These are phyloP conservation scores for Nicotiana paniculata DNA, from an alignment of 257 asterid species.

Conservation along the genomic window DNA sequence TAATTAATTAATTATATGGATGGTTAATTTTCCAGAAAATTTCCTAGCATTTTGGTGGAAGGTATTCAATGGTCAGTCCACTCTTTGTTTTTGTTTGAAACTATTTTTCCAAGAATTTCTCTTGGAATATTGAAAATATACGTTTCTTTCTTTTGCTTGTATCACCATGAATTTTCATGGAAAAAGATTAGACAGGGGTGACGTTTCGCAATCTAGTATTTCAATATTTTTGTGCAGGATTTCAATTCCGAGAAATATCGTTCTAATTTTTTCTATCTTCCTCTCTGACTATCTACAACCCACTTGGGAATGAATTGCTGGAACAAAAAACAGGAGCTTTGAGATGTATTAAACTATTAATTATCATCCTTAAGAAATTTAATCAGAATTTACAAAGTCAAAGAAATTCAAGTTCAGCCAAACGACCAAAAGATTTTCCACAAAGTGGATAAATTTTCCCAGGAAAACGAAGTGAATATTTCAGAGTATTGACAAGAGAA, in stretches of 20 bases:
- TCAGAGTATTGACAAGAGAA: too few species aligned
- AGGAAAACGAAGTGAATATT: too few species aligned
- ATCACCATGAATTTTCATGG: background rate
- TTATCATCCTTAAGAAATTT: too few species aligned
- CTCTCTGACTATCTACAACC: background rate
- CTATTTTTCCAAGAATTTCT: background rate
- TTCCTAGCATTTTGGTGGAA: background rate
- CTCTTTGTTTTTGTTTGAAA: background rate
- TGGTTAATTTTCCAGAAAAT: background rate
- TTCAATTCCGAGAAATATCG: background rate
- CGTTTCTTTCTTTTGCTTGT: background rate
- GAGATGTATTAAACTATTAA: too few species aligned
- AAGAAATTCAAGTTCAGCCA: too few species aligned
- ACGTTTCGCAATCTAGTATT: background rate
- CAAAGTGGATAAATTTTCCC: too few species aligned
- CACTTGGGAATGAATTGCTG: too few species aligned
- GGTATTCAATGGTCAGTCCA: background rate
- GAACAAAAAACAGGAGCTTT: too few species aligned
- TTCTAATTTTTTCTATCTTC: background rate
- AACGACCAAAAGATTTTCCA: too few species aligned
- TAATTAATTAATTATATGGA: background rate
- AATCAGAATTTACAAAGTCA: too few species aligned
- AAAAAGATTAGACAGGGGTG: background rate
- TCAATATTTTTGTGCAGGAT: background rate
- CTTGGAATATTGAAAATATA: background rate